Evolutionary conservation across 2,329 filamentous ascomycete species (phyloP).

Genomic region (Colletotrichum simmondsii): DNA sequence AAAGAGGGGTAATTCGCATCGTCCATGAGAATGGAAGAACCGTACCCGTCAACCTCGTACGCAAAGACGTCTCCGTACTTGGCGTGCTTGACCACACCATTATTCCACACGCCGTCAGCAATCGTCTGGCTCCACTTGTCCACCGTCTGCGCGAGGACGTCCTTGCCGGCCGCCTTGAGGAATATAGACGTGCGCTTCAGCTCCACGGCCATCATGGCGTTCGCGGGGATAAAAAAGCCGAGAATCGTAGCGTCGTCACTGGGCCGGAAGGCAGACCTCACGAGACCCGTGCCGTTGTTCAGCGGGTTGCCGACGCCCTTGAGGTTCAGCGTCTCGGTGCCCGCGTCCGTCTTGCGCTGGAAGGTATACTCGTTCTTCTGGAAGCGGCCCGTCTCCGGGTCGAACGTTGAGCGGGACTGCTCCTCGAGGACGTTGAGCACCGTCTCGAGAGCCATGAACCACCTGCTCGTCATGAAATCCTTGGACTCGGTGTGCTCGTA

Average conservation of each 20-base stretch:
- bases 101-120: conserved; percentile 81
- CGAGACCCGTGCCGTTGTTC: conserved; percentile 82
- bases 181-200: conserved; percentile 79
- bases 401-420: conserved; percentile 85
- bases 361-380: conserved; percentile 87
- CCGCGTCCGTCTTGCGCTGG: conserved; percentile 79
- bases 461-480: conserved; percentile 82
- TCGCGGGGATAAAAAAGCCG: conserved; percentile 93
- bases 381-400: conserved; percentile 72
- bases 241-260: conserved; percentile 96
- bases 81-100: conserved; percentile 82
- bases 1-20: conserved; percentile 89
- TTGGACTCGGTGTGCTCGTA: conserved; percentile 81
- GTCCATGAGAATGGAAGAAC: conserved; percentile 86
- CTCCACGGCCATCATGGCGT: conserved; percentile 96
- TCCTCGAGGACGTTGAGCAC: conserved; percentile 79
- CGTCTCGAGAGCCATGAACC: conserved; percentile 81
- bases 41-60: conserved; percentile 89
- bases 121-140: conserved; percentile 72
- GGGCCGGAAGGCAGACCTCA: conserved; percentile 92
- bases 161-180: conserved; percentile 70
- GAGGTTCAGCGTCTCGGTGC: conserved; percentile 90
- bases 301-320: conserved; percentile 91
- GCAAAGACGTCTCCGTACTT: conserved; percentile 85
- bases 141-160: conserved; percentile 64